phyloP scores from a whole-genome alignment of 768 basidiomycete species.

The Steccherinum ochraceum region DNA sequence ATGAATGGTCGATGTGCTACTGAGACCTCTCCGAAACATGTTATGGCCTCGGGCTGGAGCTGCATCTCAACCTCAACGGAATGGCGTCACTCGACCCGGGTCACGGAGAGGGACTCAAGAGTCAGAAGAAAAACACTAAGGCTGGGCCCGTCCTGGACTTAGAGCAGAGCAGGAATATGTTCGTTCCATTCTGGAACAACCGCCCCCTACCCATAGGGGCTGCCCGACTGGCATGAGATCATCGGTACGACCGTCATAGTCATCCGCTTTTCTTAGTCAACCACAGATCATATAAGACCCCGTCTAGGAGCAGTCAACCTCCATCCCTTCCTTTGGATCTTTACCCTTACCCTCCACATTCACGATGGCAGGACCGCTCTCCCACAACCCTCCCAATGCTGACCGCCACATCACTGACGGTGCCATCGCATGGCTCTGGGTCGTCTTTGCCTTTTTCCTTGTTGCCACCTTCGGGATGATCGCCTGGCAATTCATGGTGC shows the following conservation, averaged over 20 bases:
- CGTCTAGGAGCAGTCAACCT: too few species aligned
- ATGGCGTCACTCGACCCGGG: neutral
- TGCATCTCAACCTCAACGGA: too few species aligned
- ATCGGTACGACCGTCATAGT: neutral
- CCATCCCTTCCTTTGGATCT: neutral
- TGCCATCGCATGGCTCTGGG: conserved; percentile 52
- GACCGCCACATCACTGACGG: conserved; percentile 33
- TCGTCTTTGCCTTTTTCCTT: conserved; percentile 46
- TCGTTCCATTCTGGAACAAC: neutral
- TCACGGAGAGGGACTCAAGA: too few species aligned
- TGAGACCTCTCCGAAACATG: too few species aligned
- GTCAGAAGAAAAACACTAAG: too few species aligned
- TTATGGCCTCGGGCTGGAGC: too few species aligned
- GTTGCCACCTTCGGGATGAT: conserved; percentile 32
- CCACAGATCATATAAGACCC: neutral
- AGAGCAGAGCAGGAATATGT: too few species aligned
- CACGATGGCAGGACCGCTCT: conserved; percentile 18
- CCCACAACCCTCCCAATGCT: conserved; percentile 30
- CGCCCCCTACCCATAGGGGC: neutral
- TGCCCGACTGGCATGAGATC: too few species aligned
- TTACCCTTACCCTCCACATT: conserved; percentile 1
- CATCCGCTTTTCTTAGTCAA: neutral
- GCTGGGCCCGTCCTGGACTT: too few species aligned
- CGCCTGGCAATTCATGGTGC: conserved; percentile 31
- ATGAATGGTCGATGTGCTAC: neutral